Evolutionary conservation across 768 basidiomycete species (phyloP).

Genomic region (Kwoniella pini): DNA sequence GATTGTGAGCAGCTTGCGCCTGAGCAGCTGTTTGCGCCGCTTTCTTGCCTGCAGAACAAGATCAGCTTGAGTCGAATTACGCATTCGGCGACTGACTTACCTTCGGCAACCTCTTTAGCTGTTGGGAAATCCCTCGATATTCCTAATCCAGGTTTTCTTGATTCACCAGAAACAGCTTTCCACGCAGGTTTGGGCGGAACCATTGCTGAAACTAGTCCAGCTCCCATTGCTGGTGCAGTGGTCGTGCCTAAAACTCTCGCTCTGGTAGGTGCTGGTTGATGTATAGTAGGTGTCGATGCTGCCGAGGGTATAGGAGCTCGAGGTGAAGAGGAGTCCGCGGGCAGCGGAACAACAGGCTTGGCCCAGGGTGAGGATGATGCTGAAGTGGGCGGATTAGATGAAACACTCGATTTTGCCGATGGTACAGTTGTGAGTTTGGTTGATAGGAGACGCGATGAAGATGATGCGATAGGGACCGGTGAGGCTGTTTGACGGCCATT

Average conservation of each 20-base stretch:
- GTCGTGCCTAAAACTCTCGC: slow-evolving; percentile 24
- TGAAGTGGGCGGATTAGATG: slow-evolving; percentile 58
- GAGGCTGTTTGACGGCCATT: slow-evolving; percentile 45
- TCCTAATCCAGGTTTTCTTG: slow-evolving; percentile 50
- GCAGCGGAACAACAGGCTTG: slow-evolving; percentile 60
- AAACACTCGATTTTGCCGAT: slow-evolving; percentile 45
- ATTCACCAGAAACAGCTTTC: slow-evolving; percentile 60
- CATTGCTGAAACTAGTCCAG: slow-evolving; percentile 27
- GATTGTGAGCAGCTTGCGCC: slow-evolving; percentile 62
- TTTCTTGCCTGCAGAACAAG: slow-evolving; percentile 25
- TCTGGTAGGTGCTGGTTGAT: slow-evolving; percentile 49
- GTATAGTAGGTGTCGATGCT: slow-evolving; percentile 15
- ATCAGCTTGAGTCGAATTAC: slow-evolving; percentile 11
- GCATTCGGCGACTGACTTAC: slow-evolving; percentile 57
- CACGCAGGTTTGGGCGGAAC: slow-evolving; percentile 65
- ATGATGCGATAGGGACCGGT: slow-evolving; percentile 35
- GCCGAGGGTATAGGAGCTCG: slow-evolving; percentile 5
- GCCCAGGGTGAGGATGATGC: slow-evolving; percentile 66
- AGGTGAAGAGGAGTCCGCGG: not conserved
- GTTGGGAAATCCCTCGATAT: slow-evolving; percentile 83
- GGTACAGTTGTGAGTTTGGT: slow-evolving; percentile 72
- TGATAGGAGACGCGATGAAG: slow-evolving; percentile 73
- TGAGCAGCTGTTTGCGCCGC: slow-evolving; percentile 59
- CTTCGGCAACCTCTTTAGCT: slow-evolving; percentile 89
- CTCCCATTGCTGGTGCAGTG: slow-evolving; percentile 24